Evolutionary conservation across 768 basidiomycete species (phyloP).

Genomic region (Clitopilus hobsonii): DNA sequence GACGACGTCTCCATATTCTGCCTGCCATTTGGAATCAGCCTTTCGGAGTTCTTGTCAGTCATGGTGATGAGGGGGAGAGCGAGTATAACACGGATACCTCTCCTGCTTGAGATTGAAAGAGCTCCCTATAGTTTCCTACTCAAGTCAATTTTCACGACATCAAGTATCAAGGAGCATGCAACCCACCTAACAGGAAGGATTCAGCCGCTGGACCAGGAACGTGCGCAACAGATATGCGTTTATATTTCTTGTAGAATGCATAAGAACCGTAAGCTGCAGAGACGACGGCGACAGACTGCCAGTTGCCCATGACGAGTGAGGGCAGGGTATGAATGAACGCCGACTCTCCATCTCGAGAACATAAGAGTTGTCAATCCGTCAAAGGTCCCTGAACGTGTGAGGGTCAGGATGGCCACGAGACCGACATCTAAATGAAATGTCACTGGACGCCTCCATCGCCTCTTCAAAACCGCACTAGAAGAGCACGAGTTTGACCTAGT

Average conservation of each 20-base stretch:
- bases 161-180: no score
- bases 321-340: no score
- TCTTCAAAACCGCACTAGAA: no score
- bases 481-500: no score
- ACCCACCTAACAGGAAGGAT: conserved; percentile 47
- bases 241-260: conserved; percentile 22
- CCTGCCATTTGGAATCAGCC: conserved; percentile 50
- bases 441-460: no score
- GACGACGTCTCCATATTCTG: conserved; percentile 43
- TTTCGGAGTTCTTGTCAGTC: conserved; percentile 12
- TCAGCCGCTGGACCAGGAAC: conserved; percentile 45
- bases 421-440: no score
- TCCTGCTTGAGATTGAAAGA: conserved; percentile 47
- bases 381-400: no score
- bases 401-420: no score
- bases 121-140: conserved; percentile 48
- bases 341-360: no score
- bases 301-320: not conserved
- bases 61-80: conserved; percentile 7
- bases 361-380: no score
- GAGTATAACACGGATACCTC: conserved; percentile 18
- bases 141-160: no score
- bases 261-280: not conserved
- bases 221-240: conserved; percentile 35
- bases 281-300: not conserved